Conservation (phyloP, 345 rosid genomes). For the Alliaria petiolata region DNA sequence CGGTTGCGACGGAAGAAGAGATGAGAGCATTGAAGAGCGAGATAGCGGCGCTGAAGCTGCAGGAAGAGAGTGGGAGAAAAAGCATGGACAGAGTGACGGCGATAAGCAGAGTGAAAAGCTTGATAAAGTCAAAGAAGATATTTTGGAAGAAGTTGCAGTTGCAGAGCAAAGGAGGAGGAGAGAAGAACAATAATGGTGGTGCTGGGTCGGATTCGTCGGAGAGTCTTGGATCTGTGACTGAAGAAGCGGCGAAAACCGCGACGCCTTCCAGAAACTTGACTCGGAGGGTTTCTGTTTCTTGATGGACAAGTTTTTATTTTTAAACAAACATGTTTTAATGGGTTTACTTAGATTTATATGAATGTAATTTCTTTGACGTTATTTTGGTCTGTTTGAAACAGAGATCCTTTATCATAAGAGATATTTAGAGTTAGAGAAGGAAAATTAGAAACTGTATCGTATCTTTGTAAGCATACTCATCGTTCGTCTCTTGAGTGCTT, state of each 20-base stretch:
- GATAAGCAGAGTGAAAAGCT: constrained; percentile 55
- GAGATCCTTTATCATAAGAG: neutral
- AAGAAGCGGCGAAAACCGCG: constrained; percentile 47
- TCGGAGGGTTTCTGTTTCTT: constrained; percentile 71
- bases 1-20: constrained; percentile 65
- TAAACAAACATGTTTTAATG: too few relatives aligned
- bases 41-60: constrained; percentile 54
- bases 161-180: constrained; percentile 23
- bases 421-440: neutral
- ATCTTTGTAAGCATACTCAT: neutral
- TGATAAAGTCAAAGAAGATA: constrained; percentile 68
- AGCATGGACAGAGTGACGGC: constrained; percentile 42
- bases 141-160: constrained; percentile 38
- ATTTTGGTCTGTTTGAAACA: neutral
- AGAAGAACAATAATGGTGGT: constrained; percentile 45
- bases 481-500: too few relatives aligned
- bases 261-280: constrained; percentile 59
- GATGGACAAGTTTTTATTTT: constrained; percentile 14
- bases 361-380: constrained; percentile 15
- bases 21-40: constrained; percentile 65
- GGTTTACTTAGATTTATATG: constrained; percentile 16
- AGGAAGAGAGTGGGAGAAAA: constrained; percentile 39
- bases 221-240: constrained; percentile 51
- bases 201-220: constrained; percentile 85
- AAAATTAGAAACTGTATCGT: neutral